Conservation (phyloP, 164 flowering plant species). For the Taxillus chinensis region DNA sequence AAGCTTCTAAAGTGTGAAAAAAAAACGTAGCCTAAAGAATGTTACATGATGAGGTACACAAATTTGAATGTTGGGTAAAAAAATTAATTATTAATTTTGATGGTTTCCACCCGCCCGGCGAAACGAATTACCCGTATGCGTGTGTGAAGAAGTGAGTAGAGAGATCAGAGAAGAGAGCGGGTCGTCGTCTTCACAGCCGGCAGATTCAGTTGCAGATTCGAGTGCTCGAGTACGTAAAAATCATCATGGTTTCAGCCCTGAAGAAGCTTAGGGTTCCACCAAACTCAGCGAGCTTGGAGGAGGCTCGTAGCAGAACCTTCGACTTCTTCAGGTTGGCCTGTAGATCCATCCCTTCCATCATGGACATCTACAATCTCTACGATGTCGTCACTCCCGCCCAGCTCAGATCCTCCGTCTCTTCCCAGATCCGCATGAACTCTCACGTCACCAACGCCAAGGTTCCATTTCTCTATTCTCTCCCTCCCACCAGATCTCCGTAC, state of each 20-base stretch:
- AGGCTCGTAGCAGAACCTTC: slow-evolving; percentile 55
- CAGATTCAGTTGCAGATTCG: background rate
- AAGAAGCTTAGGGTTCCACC: slow-evolving; percentile 55
- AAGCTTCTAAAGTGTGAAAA: no score
- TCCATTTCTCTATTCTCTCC: background rate
- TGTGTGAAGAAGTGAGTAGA: no score
- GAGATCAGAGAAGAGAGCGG: no score
- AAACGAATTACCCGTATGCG: no score
- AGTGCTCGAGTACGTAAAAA: background rate
- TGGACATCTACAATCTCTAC: slow-evolving; percentile 71
- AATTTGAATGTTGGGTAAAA: no score
- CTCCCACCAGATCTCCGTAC: background rate
- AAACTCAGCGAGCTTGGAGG: slow-evolving; percentile 66
- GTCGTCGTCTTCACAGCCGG: background rate
- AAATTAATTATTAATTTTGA: no score
- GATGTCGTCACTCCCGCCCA: slow-evolving; percentile 58
- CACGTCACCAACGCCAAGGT: slow-evolving; percentile 71
- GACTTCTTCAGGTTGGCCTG: slow-evolving; percentile 75
- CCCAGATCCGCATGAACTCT: slow-evolving; percentile 72
- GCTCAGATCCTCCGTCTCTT: slow-evolving; percentile 64
- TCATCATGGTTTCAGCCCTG: slow-evolving; percentile 42
- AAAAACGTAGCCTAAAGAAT: no score
- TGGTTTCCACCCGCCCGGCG: no score
- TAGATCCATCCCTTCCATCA: slow-evolving; percentile 64
- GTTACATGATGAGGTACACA: no score